Evolutionary conservation across 495 filamentous ascomycete species (phyloP).

Genomic region (Emericellopsis terricola): DNA sequence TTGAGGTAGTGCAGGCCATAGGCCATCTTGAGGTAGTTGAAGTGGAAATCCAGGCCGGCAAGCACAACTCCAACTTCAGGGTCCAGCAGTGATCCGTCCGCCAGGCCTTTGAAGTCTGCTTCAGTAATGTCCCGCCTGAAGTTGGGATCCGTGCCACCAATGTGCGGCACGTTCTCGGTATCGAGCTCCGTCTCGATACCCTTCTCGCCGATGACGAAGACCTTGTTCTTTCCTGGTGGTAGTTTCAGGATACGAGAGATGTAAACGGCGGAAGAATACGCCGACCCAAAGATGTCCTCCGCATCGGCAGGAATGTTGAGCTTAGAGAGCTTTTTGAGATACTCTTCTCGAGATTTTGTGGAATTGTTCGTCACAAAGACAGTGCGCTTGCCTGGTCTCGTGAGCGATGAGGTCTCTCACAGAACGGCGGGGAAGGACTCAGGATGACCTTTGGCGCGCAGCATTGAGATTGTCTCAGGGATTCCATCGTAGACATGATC

Average conservation of each 20-base stretch:
- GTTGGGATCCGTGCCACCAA: constrained; percentile 76
- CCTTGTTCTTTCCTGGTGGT: constrained; percentile 62
- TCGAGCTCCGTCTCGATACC: constrained; percentile 82
- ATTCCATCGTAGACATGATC: constrained; percentile 72
- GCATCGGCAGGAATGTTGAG: constrained; percentile 57
- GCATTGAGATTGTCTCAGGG: constrained; percentile 62
- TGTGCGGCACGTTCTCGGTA: constrained; percentile 56
- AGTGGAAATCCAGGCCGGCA: constrained; percentile 74
- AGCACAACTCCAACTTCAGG: constrained; percentile 81
- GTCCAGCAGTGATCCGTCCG: constrained; percentile 60
- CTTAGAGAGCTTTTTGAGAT: constrained; percentile 73
- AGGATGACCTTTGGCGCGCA: constrained; percentile 53
- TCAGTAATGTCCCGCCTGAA: constrained; percentile 58
- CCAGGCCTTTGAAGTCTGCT: constrained; percentile 59
- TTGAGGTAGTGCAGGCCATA: constrained; percentile 72
- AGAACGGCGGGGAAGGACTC: background rate
- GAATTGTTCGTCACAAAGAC: constrained; percentile 99
- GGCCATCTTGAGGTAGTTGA: constrained; percentile 84
- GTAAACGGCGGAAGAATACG: constrained; percentile 90
- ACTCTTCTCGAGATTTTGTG: constrained; percentile 84
- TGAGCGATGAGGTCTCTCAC: background rate
- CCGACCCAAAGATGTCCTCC: constrained; percentile 90
- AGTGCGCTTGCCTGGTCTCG: constrained; percentile 55
- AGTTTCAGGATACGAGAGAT: constrained; percentile 82
- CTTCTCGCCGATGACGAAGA: constrained; percentile 79